These are phyloP conservation scores for Diplosphaera chodatii DNA, from an alignment of 139 green algal species.

Conservation along the genomic window DNA sequence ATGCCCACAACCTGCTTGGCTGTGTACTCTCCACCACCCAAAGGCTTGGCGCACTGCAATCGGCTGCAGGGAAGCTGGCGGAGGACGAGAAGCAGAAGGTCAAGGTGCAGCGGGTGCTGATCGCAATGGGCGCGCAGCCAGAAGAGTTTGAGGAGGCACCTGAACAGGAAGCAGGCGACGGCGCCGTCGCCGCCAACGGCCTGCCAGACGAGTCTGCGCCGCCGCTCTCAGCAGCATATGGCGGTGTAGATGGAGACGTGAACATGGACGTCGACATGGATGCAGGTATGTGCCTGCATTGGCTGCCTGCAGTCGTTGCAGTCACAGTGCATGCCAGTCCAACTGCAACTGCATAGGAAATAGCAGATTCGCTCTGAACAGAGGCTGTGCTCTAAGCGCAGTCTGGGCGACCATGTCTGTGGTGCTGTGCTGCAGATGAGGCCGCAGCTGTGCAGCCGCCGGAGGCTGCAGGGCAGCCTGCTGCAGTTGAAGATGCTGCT, in stretches of 20 bases:
- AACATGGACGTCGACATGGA: background rate
- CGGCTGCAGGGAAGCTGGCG: background rate
- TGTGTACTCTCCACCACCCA: too few relatives aligned
- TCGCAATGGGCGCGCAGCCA: conserved; percentile 10
- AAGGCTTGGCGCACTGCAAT: background rate
- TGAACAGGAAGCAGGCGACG: background rate
- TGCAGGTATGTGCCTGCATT: background rate
- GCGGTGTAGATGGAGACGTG: background rate
- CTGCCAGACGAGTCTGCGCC: background rate
- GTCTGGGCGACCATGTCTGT: too few relatives aligned
- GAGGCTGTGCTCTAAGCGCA: too few relatives aligned
- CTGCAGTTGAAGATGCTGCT: too few relatives aligned
- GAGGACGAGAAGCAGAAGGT: background rate
- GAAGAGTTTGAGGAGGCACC: conserved; percentile 3
- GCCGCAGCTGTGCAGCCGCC: too few relatives aligned
- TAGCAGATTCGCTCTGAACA: too few relatives aligned
- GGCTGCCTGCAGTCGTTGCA: background rate
- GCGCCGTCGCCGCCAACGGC: background rate
- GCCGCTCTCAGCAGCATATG: background rate
- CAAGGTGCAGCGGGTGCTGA: conserved; percentile 10
- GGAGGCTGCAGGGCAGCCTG: too few relatives aligned
- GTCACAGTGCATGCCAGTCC: too few relatives aligned
- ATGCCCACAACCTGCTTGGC: too few relatives aligned
- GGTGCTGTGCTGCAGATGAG: too few relatives aligned
- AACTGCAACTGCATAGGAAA: too few relatives aligned